Evolutionary conservation across 1,284 basidiomycete genomes (phyloP).

Genomic region (Puccinia novopanici): DNA sequence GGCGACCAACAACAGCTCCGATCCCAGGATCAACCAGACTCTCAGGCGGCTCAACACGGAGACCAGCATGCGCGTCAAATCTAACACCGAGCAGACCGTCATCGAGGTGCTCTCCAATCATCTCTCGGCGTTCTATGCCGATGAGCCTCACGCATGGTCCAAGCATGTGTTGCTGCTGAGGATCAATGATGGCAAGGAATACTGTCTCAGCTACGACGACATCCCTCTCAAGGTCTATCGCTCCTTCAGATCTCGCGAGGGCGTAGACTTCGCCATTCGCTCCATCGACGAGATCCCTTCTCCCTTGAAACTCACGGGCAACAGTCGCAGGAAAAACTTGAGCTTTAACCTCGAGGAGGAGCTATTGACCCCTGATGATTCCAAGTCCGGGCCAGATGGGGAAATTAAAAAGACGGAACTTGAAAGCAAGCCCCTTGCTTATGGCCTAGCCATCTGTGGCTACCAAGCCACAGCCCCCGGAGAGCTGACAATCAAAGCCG

Average conservation of each 20-base stretch:
- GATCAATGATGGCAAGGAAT: constrained; percentile 32
- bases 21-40: no score
- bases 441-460: constrained; percentile 40
- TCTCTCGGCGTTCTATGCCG: constrained; percentile 23
- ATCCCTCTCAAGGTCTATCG: constrained; percentile 49
- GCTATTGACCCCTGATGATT: background rate
- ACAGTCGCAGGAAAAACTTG: constrained; percentile 21
- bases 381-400: background rate
- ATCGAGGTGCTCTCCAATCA: constrained; percentile 44
- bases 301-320: constrained; percentile 18
- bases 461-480: constrained; percentile 24
- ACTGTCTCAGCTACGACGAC: constrained; percentile 44
- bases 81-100: constrained; percentile 41
- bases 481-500: constrained; percentile 46
- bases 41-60: constrained; percentile 17
- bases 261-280: constrained; percentile 47
- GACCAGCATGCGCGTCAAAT: constrained; percentile 48
- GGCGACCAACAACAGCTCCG: background rate
- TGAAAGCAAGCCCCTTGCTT: constrained; percentile 4
- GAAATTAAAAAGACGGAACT: background rate
- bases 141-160: constrained; percentile 44
- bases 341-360: constrained; percentile 16
- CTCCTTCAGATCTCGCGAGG: constrained; percentile 37
- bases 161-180: constrained; percentile 44
- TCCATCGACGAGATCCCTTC: constrained; percentile 48